phyloP scores from a whole-genome alignment of 768 basidiomycete genomes.

The Tylopilus cervinicoccineus region DNA sequence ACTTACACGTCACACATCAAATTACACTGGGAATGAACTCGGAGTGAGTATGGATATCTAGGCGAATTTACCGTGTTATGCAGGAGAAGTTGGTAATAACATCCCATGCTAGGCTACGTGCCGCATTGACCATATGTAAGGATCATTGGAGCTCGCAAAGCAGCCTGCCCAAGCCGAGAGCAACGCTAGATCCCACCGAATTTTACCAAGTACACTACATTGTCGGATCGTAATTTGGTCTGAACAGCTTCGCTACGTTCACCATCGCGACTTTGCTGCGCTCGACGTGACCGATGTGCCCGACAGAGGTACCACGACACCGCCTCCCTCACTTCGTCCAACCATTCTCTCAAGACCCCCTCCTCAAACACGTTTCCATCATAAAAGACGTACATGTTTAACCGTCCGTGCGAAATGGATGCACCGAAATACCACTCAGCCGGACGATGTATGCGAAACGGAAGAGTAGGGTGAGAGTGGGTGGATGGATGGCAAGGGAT shows the following conservation, averaged over 20 bases:
- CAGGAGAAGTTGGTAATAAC: too few relatives aligned
- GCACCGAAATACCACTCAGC: constrained; percentile 43
- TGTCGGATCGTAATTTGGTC: neutral
- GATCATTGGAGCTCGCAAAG: too few relatives aligned
- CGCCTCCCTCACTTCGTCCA: constrained; percentile 39
- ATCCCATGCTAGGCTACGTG: too few relatives aligned
- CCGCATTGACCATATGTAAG: too few relatives aligned
- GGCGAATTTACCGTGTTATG: too few relatives aligned
- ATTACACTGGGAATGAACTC: too few relatives aligned
- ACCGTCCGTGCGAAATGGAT: constrained; percentile 26
- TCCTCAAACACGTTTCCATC: constrained; percentile 46
- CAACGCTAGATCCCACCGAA: too few relatives aligned
- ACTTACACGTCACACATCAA: too few relatives aligned
- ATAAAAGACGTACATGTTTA: constrained; percentile 35
- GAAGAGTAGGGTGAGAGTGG: constrained; percentile 8
- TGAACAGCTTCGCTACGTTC: neutral
- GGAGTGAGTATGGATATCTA: too few relatives aligned
- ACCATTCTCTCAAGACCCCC: constrained; percentile 41
- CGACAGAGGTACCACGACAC: constrained; percentile 29
- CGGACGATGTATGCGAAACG: constrained; percentile 35
- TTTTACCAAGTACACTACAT: neutral
- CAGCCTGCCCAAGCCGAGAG: too few relatives aligned
- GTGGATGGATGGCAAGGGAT: constrained; percentile 26
- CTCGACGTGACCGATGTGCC: neutral
- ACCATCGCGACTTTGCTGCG: neutral